Conservation (phyloP, 768 basidiomycete genomes). For the Piloderma croceum region DNA sequence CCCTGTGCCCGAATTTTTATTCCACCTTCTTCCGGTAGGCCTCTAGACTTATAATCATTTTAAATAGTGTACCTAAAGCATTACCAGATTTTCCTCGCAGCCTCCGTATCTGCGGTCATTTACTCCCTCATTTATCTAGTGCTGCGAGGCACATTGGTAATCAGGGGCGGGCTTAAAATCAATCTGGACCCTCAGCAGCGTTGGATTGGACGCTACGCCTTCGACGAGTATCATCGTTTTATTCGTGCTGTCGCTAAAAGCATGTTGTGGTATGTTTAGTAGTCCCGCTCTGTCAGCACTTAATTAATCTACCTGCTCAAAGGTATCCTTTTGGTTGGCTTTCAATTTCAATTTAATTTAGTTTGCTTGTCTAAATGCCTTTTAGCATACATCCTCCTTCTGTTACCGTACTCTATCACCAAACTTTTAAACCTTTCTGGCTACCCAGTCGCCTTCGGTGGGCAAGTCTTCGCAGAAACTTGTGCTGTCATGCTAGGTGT, state of each 20-base stretch:
- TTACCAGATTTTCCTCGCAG: slow-evolving; percentile 51
- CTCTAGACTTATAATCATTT: background rate
- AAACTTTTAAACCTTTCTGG: slow-evolving; percentile 46
- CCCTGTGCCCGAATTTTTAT: slow-evolving; percentile 39
- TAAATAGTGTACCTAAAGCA: slow-evolving; percentile 2
- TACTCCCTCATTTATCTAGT: slow-evolving; percentile 60
- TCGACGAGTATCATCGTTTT: slow-evolving; percentile 54
- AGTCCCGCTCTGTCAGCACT: too few relatives aligned
- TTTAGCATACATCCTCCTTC: slow-evolving; percentile 53
- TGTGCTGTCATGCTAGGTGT: slow-evolving; percentile 53
- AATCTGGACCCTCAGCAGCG: slow-evolving; percentile 42
- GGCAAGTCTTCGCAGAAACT: slow-evolving; percentile 43
- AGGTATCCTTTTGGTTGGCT: slow-evolving; percentile 59
- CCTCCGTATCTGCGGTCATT: slow-evolving; percentile 47
- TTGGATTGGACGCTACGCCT: slow-evolving; percentile 31
- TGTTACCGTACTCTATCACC: slow-evolving; percentile 54
- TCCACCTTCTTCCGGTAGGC: slow-evolving; percentile 61
- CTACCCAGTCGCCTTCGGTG: slow-evolving; percentile 39
- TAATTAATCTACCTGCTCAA: too few relatives aligned
- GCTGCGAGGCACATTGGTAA: slow-evolving; percentile 49
- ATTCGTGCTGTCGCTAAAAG: slow-evolving; percentile 55
- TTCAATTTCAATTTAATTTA: background rate
- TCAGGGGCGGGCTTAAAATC: slow-evolving; percentile 47
- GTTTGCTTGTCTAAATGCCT: slow-evolving; percentile 3
- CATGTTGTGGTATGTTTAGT: slow-evolving; percentile 74